Conservation (phyloP, 305 asterid species). For the Solanum chacoense region DNA sequence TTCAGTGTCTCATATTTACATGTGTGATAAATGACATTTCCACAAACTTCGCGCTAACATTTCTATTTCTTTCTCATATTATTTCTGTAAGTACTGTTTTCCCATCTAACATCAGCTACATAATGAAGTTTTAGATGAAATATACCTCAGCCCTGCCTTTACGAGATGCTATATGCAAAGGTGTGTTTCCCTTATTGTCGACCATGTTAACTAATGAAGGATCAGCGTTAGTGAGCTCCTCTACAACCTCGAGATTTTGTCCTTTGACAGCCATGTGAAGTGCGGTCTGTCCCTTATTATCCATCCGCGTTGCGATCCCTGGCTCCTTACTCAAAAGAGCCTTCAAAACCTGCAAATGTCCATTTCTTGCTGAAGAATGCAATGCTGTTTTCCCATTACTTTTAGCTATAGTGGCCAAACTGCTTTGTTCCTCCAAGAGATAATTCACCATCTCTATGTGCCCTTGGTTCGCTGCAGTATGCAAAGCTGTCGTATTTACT, state of each 20-base stretch:
- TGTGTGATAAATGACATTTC: background rate
- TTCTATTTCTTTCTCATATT: background rate
- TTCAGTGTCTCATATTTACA: background rate
- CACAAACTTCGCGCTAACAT: background rate
- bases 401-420: slow-evolving; percentile 48
- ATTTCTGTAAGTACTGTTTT: background rate
- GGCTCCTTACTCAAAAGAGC: slow-evolving; percentile 37
- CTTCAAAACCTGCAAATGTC: slow-evolving; percentile 35
- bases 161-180: slow-evolving; percentile 44
- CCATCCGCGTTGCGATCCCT: slow-evolving; percentile 22
- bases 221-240: slow-evolving; percentile 25
- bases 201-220: slow-evolving; percentile 33
- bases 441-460: slow-evolving; percentile 61
- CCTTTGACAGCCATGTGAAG: slow-evolving; percentile 64
- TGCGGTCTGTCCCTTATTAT: slow-evolving; percentile 53
- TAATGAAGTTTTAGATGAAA: background rate
- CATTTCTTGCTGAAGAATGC: slow-evolving; percentile 52
- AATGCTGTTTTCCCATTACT: slow-evolving; percentile 45
- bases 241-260: slow-evolving; percentile 39
- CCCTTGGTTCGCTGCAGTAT: slow-evolving; percentile 81
- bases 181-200: slow-evolving; percentile 40
- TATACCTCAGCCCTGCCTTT: slow-evolving; percentile 39
- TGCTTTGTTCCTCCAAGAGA: slow-evolving; percentile 51
- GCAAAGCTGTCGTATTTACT: slow-evolving; percentile 76
- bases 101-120: background rate